Base-by-base conservation (phyloP, 169 alveolate genomes). In the Sarcocystis neurona region DNA sequence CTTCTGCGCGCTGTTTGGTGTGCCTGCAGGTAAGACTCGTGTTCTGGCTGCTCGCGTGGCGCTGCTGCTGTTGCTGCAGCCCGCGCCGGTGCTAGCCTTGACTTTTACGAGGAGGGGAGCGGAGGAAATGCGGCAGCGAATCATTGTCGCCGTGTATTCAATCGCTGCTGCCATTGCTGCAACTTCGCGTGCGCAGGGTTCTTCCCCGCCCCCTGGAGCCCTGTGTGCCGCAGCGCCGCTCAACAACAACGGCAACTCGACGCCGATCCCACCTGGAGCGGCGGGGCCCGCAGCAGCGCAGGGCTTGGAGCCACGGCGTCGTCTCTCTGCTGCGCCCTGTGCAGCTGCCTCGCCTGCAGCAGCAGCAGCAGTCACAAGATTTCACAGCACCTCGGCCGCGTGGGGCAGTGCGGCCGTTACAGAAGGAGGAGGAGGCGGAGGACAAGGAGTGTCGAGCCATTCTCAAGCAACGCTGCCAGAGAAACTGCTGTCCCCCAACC, bases 41-140 rank as follows among this genome's bases (percentile, higher is more conserved):
- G 94, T 95, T 44, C 87, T 95, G 86, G 94, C 96, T 3, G 92
- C 94, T 39, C 93, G 96, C 89, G 92, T 95, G 3, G 92, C 95
- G 39, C 93, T 90, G 74, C 92, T 95, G 88, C 85, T 95, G 32
- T 58, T 92, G 32, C 48, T 44, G 44, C 93, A 90, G 20, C 46
- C 87, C 39, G 84, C 90, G 46, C 95, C 95, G 27, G 79, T 94
- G 44, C 84, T 91, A 23, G 95, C 94, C 47, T 34, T 93, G 46
- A 94, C 95, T 27, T 94, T 94, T 50, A 94, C 95, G 43, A 88
- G 75, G 53, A 93, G 92, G 44, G 93, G 95, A 84, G 96, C 94
- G 47, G 78, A 84, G 78, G 94, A 94, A 63, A 66, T 94, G 46
- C 93, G 90, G 60, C 86, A 75, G 44, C 85, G 94, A 27, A 79